Evolutionary conservation across 2,329 filamentous ascomycete species (phyloP).

Genomic region (Piedraia hortae): DNA sequence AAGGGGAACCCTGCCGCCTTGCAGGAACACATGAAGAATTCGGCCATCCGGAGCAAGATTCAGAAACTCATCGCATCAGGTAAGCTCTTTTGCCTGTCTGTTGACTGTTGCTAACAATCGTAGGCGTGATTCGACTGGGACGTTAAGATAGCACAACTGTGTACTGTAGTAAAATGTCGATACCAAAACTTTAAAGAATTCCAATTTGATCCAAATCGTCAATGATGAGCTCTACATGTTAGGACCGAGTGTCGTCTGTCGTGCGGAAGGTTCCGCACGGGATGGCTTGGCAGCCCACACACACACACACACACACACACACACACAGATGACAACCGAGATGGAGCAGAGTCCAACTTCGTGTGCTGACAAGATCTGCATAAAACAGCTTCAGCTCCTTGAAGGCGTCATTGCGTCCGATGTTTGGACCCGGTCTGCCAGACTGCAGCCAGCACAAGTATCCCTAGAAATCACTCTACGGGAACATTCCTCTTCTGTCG

Average conservation of each 20-base stretch:
- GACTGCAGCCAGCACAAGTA: slow-evolving; percentile 33
- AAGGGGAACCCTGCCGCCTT: slow-evolving; percentile 73
- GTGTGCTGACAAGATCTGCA: slow-evolving; percentile 21
- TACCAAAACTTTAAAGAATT: no score
- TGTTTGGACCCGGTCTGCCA: slow-evolving; percentile 39
- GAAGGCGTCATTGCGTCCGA: slow-evolving; percentile 30
- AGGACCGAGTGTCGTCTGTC: no score
- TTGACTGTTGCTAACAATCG: no score
- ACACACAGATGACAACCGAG: no score
- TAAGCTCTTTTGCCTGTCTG: no score
- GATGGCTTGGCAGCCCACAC: no score
- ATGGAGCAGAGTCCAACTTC: background rate
- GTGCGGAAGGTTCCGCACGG: no score
- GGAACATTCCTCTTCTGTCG: slow-evolving; percentile 28
- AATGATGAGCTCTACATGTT: no score
- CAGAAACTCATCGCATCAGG: slow-evolving; percentile 85
- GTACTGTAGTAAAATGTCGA: no score
- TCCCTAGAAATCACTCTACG: slow-evolving; percentile 31
- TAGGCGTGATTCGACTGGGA: background rate
- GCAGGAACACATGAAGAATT: slow-evolving; percentile 92
- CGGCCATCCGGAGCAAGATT: slow-evolving; percentile 58
- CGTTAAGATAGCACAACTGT: no score
- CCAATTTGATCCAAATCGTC: no score
- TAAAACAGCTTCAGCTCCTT: slow-evolving; percentile 32
- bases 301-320: no score